phyloP scores from a whole-genome alignment of 2,329 filamentous ascomycete species.

The Botrytis deweyae region DNA sequence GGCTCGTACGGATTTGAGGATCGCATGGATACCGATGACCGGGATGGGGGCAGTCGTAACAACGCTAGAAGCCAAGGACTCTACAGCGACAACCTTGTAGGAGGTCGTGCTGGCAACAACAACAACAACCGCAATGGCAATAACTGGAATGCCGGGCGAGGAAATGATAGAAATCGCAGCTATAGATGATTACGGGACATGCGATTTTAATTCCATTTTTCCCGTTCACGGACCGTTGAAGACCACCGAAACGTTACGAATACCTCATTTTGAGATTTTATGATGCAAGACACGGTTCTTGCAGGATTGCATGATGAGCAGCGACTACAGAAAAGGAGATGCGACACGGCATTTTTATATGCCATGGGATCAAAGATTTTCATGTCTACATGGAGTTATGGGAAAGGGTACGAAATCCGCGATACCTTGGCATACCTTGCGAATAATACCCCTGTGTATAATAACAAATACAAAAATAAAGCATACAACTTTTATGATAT shows the following conservation, averaged over 20 bases:
- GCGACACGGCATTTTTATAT: neutral
- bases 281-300: neutral
- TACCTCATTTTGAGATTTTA: conserved; percentile 6
- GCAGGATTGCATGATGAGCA: conserved; percentile 10
- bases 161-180: conserved; percentile 27
- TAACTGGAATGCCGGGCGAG: conserved; percentile 29
- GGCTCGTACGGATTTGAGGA: conserved; percentile 41
- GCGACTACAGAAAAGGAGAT: neutral
- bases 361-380: conserved; percentile 6
- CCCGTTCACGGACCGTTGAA: neutral
- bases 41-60: conserved; percentile 23
- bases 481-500: neutral
- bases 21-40: conserved; percentile 39
- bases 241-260: neutral
- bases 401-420: conserved; percentile 1
- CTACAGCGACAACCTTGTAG: conserved; percentile 39
- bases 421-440: conserved; percentile 4
- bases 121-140: conserved; percentile 24
- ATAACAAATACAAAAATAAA: conserved; percentile 13
- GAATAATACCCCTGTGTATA: conserved; percentile 8
- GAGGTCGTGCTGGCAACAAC: conserved; percentile 23
- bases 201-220: neutral
- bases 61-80: conserved; percentile 29
- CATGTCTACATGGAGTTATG: conserved; percentile 15
- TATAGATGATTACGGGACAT: conserved; percentile 30